Base-by-base conservation (phyloP, 192 early-diverging fungal species). In the Linnemannia elongata region DNA sequence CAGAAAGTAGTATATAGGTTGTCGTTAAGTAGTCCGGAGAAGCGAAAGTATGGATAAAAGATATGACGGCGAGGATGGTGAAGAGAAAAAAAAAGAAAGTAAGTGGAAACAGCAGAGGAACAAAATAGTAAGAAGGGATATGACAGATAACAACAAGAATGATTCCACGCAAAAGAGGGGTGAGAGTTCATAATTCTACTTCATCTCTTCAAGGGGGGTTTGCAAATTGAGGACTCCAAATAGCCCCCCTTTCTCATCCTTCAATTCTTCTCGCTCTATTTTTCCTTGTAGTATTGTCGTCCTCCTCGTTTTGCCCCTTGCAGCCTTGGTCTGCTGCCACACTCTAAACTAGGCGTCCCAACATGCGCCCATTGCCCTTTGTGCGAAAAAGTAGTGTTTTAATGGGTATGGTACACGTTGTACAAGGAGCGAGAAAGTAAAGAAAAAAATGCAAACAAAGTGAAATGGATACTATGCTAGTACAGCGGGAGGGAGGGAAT, bases 181-280 rank as follows among this genome's bases (percentile, higher is more conserved):
- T 55, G 68, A 69, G 76, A 36, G 38, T 54, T 52, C 74, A 24
- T n/a, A 47, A 13, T 75, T 63, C 57, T 63, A 63, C 57, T 12
- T 63, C 57, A 10, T 12, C 57, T 63, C 57, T 63, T 10, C 24
- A 30, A 30, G 8, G 27, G 27, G 57, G 6, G 20, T 22, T 55
- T 63, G 10, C 60, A 66, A 66, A 30, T 45, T 73, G 38, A 41
- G 4, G 49, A 24, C 12, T 30, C 27, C 72, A 44, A 45, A 45
- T 45, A 24, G 44, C 24, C 41, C 20, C 22, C 15, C 47, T 44
- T 49, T 10, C 15, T 33, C 10, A 24, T 9, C 72, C n/a, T 39
- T 69, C 42, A 39, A 39, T 3, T 39, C 38, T 39, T 7, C 9
- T 35, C n/a, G 39, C 24, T 71, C 69, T n/a, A 38, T n/a, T n/a